These are phyloP conservation scores for Ustilago cynodontis DNA, from an alignment of 1,284 basidiomycete species.

Conservation along the genomic window DNA sequence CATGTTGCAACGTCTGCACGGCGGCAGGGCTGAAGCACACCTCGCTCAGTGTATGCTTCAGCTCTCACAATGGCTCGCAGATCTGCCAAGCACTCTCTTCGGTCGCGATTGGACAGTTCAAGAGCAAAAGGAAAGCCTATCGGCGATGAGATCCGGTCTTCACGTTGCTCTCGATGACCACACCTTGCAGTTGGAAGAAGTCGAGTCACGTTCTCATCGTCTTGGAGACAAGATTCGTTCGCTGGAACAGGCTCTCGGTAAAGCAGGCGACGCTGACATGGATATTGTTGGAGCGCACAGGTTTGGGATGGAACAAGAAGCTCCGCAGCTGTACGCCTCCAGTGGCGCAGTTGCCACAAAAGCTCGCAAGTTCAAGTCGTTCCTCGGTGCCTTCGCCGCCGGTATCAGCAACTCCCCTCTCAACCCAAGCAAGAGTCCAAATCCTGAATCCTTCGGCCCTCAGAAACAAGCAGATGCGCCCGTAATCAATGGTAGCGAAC, in stretches of 20 bases:
- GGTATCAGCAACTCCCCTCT: slow-evolving; percentile 33
- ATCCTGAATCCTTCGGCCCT: background rate
- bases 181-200: slow-evolving; percentile 10
- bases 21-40: slow-evolving; percentile 51
- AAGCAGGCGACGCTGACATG: slow-evolving; percentile 10
- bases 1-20: slow-evolving; percentile 39
- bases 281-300: slow-evolving; percentile 21
- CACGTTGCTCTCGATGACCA: slow-evolving; percentile 15
- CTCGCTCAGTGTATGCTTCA: slow-evolving; percentile 35
- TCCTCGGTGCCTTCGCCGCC: slow-evolving; percentile 33
- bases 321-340: background rate
- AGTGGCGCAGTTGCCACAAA: slow-evolving; percentile 27
- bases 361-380: slow-evolving; percentile 40
- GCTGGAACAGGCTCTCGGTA: slow-evolving; percentile 23
- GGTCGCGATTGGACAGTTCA: slow-evolving; percentile 7
- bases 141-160: slow-evolving; percentile 11
- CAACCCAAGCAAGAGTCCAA: slow-evolving; percentile 14
- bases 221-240: slow-evolving; percentile 21
- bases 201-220: slow-evolving; percentile 21
- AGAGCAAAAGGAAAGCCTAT: slow-evolving; percentile 4
- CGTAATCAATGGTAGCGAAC: background rate
- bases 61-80: slow-evolving; percentile 42
- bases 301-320: slow-evolving; percentile 22
- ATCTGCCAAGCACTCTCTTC: slow-evolving; percentile 14
- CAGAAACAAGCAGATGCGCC: slow-evolving; percentile 14